phyloP scores from a whole-genome alignment of 2,329 filamentous ascomycete species.

The Pestalotiopsis sp. region DNA sequence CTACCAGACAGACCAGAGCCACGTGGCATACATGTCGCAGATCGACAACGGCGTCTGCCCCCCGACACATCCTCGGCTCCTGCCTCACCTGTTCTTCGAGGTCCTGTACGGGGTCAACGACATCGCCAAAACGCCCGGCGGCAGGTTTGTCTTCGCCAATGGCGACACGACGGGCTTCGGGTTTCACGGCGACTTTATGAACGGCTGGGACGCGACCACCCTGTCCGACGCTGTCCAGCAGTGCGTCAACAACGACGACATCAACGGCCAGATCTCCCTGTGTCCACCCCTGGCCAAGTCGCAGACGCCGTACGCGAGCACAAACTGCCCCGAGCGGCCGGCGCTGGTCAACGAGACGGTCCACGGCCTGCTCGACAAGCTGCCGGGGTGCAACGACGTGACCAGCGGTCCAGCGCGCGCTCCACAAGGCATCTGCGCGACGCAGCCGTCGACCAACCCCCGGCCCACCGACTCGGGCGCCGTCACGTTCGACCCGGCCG shows the following conservation, averaged over 20 bases:
- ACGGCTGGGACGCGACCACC: constrained; percentile 45
- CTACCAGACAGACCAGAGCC: constrained; percentile 44
- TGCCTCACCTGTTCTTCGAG: constrained; percentile 44
- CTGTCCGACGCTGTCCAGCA: constrained; percentile 23
- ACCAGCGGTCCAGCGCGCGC: constrained; percentile 27
- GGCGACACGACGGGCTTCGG: constrained; percentile 53
- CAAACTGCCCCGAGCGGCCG: constrained; percentile 46
- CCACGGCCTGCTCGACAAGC: constrained; percentile 42
- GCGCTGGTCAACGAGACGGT: constrained; percentile 44
- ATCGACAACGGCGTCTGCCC: constrained; percentile 45
- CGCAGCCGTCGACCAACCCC: not conserved
- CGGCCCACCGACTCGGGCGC: constrained; percentile 2
- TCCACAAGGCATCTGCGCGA: constrained; percentile 14
- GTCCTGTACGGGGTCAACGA: constrained; percentile 34
- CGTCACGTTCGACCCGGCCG: constrained; percentile 13
- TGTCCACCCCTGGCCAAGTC: constrained; percentile 16
- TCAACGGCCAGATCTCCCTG: constrained; percentile 1
- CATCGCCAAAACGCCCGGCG: constrained; percentile 21
- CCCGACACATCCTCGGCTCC: constrained; percentile 45
- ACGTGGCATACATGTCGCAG: constrained; percentile 40
- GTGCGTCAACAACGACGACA: constrained; percentile 9
- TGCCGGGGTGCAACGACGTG: constrained; percentile 57
- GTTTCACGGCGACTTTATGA: constrained; percentile 57
- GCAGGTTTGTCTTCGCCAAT: constrained; percentile 47
- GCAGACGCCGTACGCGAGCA: constrained; percentile 38